Base-by-base conservation (phyloP, 1,284 basidiomycete species). In the Porphyrellus sp. region DNA sequence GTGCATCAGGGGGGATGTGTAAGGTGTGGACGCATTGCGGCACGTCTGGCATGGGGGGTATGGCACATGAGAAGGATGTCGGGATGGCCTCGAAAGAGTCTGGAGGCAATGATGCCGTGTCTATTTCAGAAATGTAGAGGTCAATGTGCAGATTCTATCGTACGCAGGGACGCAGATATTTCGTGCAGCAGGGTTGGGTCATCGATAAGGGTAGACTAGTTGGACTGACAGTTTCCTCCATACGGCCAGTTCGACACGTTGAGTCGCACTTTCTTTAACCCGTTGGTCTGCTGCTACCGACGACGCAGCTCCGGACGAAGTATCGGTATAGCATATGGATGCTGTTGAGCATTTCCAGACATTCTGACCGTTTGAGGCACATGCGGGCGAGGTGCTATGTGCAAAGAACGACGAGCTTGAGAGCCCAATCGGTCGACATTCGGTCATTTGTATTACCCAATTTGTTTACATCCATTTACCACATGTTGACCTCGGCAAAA, bases 261-360 rank as follows among this genome's bases (percentile, higher is more conserved):
- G 56, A 91, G 75, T 64, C 89, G 89, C 30, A 91, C 72, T 68
- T 91, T 89, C 49, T n/a, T n/a, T n/a, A n/a, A n/a, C n/a, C n/a
- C n/a, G n/a, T n/a, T n/a, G n/a, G n/a, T n/a, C n/a, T n/a, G n/a
- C n/a, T n/a, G n/a, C n/a, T n/a, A n/a, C n/a, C n/a, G n/a, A n/a
- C n/a, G n/a, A n/a, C n/a, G n/a, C n/a, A n/a, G n/a, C n/a, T n/a
- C n/a, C n/a, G n/a, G n/a, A n/a, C n/a, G n/a, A n/a, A n/a, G n/a
- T n/a, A n/a, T n/a, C n/a, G n/a, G n/a, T n/a, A n/a, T n/a, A n/a
- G n/a, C n/a, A n/a, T n/a, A n/a, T n/a, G n/a, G n/a, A n/a, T n/a
- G n/a, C n/a, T n/a, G n/a, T n/a, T n/a, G n/a, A n/a, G n/a, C n/a
- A n/a, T n/a, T n/a, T n/a, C n/a, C n/a, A n/a, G n/a, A n/a, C n/a